Percentiles rank a stretch among this genome's conserved stretches.
phyloP scores from a whole-genome alignment of 1,284 basidiomycete species.

The Apiotrichum montevideense region DNA sequence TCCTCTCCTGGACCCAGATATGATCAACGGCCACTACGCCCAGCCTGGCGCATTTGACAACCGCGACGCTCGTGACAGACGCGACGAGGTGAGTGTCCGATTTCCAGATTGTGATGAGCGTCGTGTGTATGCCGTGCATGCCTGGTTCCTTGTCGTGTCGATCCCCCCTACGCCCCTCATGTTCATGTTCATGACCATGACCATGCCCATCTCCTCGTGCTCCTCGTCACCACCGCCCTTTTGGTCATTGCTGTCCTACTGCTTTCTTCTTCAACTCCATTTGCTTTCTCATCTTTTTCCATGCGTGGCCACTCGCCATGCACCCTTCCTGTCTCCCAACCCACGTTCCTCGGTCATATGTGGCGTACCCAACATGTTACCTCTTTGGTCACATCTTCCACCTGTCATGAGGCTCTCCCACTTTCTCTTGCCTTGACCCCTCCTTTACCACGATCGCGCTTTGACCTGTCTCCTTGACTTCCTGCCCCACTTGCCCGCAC shows the following conservation, averaged over 20 bases:
- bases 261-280: not conserved
- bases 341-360: too few species aligned
- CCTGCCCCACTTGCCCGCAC: not conserved
- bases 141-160: too few species aligned
- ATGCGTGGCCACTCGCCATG: too few species aligned
- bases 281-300: not conserved
- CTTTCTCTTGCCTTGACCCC: not conserved
- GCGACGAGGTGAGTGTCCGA: conserved; percentile 12
- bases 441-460: not conserved
- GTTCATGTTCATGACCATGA: too few species aligned
- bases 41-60: conserved; percentile 8
- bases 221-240: too few species aligned
- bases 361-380: not conserved
- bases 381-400: not conserved
- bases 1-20: not conserved
- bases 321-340: not conserved
- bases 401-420: not conserved
- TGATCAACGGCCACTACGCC: conserved; percentile 11
- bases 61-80: conserved; percentile 7
- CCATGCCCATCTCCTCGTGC: too few species aligned
- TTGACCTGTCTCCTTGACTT: not conserved
- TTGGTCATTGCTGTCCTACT: not conserved
- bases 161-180: too few species aligned
- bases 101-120: not conserved
- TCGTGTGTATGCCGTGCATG: not conserved